phyloP scores from a whole-genome alignment of 176 grass and related monocot species.

The Oryza brachyantha region DNA sequence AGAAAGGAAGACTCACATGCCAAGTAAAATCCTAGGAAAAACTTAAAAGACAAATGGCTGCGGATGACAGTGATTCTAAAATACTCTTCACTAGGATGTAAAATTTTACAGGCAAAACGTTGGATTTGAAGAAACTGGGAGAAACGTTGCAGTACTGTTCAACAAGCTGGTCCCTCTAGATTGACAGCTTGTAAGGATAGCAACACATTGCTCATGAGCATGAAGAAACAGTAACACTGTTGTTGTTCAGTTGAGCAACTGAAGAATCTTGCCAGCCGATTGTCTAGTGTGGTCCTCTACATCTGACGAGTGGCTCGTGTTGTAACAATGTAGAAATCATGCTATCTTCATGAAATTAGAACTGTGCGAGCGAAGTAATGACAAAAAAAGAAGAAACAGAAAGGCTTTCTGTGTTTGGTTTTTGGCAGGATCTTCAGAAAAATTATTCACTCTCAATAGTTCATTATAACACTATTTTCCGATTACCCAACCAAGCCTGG shows the following conservation, averaged over 20 bases:
- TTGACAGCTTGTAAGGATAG: conserved; percentile 33
- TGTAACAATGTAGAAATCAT: conserved; percentile 18
- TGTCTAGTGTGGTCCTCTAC: conserved; percentile 32
- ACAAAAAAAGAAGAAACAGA: conserved; percentile 1
- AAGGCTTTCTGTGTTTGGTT: background rate
- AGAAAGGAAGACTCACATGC: background rate
- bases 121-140: conserved; percentile 22
- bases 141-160: conserved; percentile 1
- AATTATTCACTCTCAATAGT: background rate
- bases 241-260: conserved; percentile 44
- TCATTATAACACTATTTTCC: background rate
- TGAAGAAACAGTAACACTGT: conserved; percentile 33
- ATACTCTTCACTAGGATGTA: background rate
- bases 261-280: conserved; percentile 46
- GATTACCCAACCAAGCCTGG: background rate
- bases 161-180: conserved; percentile 27
- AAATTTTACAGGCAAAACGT: background rate
- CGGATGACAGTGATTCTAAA: background rate
- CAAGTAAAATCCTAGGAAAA: conserved; percentile 11
- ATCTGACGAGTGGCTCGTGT: conserved; percentile 27
- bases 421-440: conserved; percentile 3
- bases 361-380: conserved; percentile 14
- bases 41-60: background rate
- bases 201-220: conserved; percentile 39
- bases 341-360: background rate